Evolutionary conservation across 768 basidiomycete species (phyloP).

Genomic region (Mycena polygramma): DNA sequence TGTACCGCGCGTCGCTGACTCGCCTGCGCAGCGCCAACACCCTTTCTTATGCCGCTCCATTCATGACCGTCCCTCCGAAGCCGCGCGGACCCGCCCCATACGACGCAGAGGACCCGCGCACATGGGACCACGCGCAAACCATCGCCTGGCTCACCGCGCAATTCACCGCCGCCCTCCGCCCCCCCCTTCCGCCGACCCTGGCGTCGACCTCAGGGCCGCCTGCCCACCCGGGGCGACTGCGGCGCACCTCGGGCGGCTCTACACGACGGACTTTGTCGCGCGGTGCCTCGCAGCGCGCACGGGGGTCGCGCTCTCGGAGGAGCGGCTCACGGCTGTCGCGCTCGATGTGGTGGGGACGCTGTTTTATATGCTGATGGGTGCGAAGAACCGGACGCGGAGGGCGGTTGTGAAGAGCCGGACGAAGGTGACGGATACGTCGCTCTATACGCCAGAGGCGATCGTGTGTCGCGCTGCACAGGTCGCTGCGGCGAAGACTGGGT

Average conservation of each 20-base stretch:
- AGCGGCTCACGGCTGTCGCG: background rate
- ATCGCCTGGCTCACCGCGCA: background rate
- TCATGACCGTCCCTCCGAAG: background rate
- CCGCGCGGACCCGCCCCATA: background rate
- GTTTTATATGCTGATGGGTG: background rate
- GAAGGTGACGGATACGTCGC: slow-evolving; percentile 2
- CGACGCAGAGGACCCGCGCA: background rate
- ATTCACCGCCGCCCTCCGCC: background rate
- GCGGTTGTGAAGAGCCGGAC: background rate
- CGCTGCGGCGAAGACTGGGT: background rate
- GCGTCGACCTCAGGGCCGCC: background rate
- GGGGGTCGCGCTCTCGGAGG: background rate
- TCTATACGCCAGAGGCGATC: background rate
- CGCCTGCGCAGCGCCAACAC: background rate
- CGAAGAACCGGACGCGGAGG: background rate
- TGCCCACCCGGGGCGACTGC: background rate
- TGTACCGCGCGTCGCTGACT: background rate
- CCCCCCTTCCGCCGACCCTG: no score
- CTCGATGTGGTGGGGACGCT: background rate
- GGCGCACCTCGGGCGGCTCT: background rate
- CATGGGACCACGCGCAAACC: background rate
- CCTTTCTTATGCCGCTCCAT: background rate
- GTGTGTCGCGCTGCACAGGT: background rate
- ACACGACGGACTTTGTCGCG: background rate
- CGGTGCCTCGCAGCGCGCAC: background rate